A percentile compares a stretch with the other conserved stretches of the same genome.
phyloP scores from a whole-genome alignment of 2,329 filamentous ascomycete species.

The Mariannaea sp. region DNA sequence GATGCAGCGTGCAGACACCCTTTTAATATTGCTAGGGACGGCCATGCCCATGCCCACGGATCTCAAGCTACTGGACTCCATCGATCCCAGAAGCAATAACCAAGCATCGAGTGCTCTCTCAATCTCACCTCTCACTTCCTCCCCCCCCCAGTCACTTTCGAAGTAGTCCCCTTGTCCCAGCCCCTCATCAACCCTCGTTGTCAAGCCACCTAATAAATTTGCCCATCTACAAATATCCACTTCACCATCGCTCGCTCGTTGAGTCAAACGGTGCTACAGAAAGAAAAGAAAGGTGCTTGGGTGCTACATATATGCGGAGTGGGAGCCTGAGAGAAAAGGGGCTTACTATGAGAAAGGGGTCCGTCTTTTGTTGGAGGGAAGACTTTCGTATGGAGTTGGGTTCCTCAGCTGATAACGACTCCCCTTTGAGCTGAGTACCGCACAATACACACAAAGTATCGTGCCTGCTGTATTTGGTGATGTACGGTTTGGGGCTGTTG shows the following conservation, averaged over 20 bases:
- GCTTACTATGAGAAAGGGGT: neutral
- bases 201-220: conserved; percentile 38
- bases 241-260: conserved; percentile 11
- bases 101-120: neutral
- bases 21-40: neutral
- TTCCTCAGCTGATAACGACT: conserved; percentile 6
- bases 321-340: neutral
- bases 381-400: conserved; percentile 4
- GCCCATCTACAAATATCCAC: conserved; percentile 21
- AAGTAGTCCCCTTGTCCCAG: conserved; percentile 30
- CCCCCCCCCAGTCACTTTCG: neutral
- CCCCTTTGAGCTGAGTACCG: conserved; percentile 8
- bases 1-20: neutral
- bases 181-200: conserved; percentile 28
- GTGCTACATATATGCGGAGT: conserved; percentile 10
- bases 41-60: conserved; percentile 7
- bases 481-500: conserved; percentile 4
- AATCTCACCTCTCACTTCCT: conserved; percentile 1
- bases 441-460: neutral
- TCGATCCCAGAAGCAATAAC: neutral
- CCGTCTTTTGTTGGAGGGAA: neutral
- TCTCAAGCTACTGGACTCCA: conserved; percentile 4
- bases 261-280: conserved; percentile 4
- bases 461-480: neutral
- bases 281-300: conserved; percentile 3